Percentiles rank a stretch among this genome's conserved stretches.
Conservation (phyloP, 352 stramenopile genomes). For the Pythium oligandrum region DNA sequence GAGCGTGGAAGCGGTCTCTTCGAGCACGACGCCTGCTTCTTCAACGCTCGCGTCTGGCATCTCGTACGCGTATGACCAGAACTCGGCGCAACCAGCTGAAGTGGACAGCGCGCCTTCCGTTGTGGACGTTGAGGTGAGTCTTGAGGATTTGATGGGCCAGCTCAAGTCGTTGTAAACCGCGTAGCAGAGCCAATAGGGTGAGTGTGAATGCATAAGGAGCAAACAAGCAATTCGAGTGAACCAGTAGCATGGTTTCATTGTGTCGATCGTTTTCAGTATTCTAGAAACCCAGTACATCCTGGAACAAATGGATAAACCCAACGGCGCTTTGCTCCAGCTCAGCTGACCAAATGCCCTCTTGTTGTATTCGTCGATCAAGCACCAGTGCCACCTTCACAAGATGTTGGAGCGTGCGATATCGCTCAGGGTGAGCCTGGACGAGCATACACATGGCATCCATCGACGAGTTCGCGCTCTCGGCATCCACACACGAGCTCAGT, state of each 20-base stretch:
- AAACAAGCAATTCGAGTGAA: slow-evolving; percentile 2
- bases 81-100: slow-evolving; percentile 5
- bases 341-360: slow-evolving; percentile 30
- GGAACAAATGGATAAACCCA: slow-evolving; percentile 37
- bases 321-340: slow-evolving; percentile 27
- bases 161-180: slow-evolving; percentile 57
- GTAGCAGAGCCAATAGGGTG: neutral
- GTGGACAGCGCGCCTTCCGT: slow-evolving; percentile 19
- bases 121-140: slow-evolving; percentile 39
- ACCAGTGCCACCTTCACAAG: slow-evolving; percentile 29
- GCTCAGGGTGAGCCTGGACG: slow-evolving; percentile 18
- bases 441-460: slow-evolving; percentile 37
- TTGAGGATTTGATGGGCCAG: slow-evolving; percentile 79
- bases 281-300: slow-evolving; percentile 21
- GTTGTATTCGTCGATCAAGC: slow-evolving; percentile 34
- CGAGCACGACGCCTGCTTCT: slow-evolving; percentile 6
- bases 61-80: slow-evolving; percentile 60
- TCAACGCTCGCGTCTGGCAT: slow-evolving; percentile 39
- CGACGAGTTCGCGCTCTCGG: slow-evolving; percentile 19
- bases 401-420: slow-evolving; percentile 25
- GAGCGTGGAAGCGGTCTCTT: slow-evolving; percentile 3
- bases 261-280: neutral
- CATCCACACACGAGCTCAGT: slow-evolving; percentile 29
- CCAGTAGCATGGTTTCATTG: neutral
- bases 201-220: no score